Base-by-base conservation (phyloP, 495 filamentous ascomycete genomes). In the Aspergillus coremiiformis region DNA sequence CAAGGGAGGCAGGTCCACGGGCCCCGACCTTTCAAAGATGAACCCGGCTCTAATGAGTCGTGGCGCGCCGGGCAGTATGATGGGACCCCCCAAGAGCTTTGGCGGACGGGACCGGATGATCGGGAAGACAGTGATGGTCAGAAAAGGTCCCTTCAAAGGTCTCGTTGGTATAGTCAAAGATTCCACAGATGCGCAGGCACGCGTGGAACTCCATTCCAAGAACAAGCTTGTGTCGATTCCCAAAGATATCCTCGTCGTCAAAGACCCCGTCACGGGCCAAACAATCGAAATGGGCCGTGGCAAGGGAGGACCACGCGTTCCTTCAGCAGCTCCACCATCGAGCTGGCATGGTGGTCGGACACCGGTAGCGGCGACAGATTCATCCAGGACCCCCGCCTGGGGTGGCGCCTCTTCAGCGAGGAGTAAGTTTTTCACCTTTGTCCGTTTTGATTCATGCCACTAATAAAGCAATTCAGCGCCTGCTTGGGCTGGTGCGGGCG, bases 91-190 rank as follows among this genome's bases (percentile, higher is more conserved):
- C 32, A 84, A 80, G 58, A 73, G 71, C 20, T 79, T 87, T 56
- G n/a, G n/a, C n/a, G 91, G 90, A 24, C 81, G 87, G 20, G 94
- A 99, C 66, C 81, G 83, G n/a, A 69, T 91, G 43, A 80, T 96
- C 52, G 89, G 89, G 17, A 90, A 97, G 70, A 97, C 90, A 1
- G 89, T 97, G 30, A 86, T 79, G 24, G 83, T 97, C 53, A 74
- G 83, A 42, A 86, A 81, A 59, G 94, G 94, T 9, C 81, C 83
- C 1, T 87, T 90, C 69, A 99, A 99, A 70, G 93, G 92, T 45
- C 74, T 96, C 12, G 76, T 99, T 43, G 94, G 94, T 56, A 95
- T 95, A 50, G 88, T 99, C 57, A 95, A 94, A 61, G 90, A 97
- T 62, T 82, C 94, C 0, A 91, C 86, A 0, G 90, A 94, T 52